Evolutionary conservation across 1,139 yeast genomes (phyloP), one percentile per base, ranked within the genome.

Genomic region (Kazachstania sp.): DNA sequence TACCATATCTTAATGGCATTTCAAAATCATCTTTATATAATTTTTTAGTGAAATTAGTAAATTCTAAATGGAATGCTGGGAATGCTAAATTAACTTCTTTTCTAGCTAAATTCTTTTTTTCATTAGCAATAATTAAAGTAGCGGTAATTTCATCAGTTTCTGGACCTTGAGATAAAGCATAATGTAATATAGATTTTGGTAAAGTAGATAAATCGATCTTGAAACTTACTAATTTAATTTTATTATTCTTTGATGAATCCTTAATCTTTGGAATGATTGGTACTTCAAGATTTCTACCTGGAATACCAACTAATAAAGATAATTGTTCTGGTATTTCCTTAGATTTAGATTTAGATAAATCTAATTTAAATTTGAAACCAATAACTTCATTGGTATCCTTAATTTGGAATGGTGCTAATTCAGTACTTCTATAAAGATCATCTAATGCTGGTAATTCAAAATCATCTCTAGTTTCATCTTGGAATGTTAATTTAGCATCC

Each of bases 301-400:
- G 54, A 37, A 53, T 39, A 11, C 63, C 63, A 15, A 59, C 39
- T 29, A 59, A 47, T 30, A 60, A 31, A n/a, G 49, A 38, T 11
- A 55, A 54, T 39, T 56, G 61, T n/a, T 52, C 48, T 16, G 61
- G 60, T 4, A 38, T 15, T 32, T 40, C 42, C 28, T 16, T 40
- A 37, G 38, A 32, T 18, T 29, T 29, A 15, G 44, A 40, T 19
- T 45, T 36, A 9, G 42, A 31, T 29, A 45, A 28, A n/a, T 53
- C 47, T 32, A 59, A 45, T 16, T 56, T 49, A 30, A 58, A 54
- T 29, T 46, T 52, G 34, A 59, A 43, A 41, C 57, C 53, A 26
- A 59, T 9, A 3, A 48, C 41, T 12, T 56, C 57, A 16, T 49
- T 44, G 4, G 47, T 20, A 15, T 31, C 32, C 26, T 49, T 39